Evolutionary conservation across 1,284 basidiomycete genomes (phyloP).

Genomic region (Coniophora puteana): DNA sequence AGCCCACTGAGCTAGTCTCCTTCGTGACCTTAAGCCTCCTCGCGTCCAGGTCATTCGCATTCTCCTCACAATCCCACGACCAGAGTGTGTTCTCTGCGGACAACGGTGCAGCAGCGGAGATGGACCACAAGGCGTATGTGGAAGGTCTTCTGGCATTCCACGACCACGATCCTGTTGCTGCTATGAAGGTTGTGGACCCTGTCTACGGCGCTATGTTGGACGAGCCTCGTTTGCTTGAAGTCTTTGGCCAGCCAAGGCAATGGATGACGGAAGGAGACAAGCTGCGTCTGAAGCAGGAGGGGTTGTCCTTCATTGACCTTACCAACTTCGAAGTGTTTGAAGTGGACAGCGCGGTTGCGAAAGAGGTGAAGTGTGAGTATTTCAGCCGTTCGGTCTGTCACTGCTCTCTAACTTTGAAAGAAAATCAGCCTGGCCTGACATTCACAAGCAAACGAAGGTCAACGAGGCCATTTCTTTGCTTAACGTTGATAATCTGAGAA

Average conservation of each 20-base stretch:
- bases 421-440: slow-evolving; percentile 15
- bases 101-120: too few species aligned
- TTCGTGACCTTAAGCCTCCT: too few species aligned
- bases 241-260: slow-evolving; percentile 9
- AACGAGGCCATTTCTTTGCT: slow-evolving; percentile 5
- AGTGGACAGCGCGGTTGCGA: background rate
- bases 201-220: slow-evolving; percentile 13
- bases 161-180: slow-evolving; percentile 12
- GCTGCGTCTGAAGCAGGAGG: slow-evolving; percentile 12
- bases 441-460: slow-evolving; percentile 14
- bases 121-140: slow-evolving; percentile 4
- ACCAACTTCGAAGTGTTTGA: slow-evolving; percentile 9
- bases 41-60: too few species aligned
- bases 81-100: too few species aligned
- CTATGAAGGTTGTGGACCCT: slow-evolving; percentile 15
- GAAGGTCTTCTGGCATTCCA: slow-evolving; percentile 11
- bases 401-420: background rate
- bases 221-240: slow-evolving; percentile 15
- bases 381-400: background rate
- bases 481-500: slow-evolving; percentile 5
- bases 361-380: background rate
- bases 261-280: slow-evolving; percentile 25
- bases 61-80: too few species aligned
- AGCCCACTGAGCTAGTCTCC: too few species aligned
- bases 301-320: slow-evolving; percentile 15